Conservation (phyloP, 805 yeast genomes). For the Teunomyces cretensis region DNA sequence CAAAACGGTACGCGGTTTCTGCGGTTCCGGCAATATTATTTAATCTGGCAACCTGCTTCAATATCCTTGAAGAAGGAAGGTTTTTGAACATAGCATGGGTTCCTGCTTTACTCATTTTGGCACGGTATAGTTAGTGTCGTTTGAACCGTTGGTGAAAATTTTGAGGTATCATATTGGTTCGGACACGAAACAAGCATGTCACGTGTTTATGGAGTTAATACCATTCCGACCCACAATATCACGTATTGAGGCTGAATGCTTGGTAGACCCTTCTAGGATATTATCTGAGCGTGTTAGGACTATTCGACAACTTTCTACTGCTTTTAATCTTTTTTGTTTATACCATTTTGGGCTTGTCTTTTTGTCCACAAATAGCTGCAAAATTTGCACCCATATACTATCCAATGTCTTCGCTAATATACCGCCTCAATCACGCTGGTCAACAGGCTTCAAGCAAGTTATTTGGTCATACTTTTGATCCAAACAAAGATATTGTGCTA, state of each 20-base stretch:
- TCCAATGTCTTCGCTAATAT: background rate
- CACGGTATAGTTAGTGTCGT: background rate
- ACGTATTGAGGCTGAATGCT: background rate
- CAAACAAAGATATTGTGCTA: slow-evolving; percentile 58
- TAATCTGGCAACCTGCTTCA: slow-evolving; percentile 50
- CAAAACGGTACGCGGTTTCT: slow-evolving; percentile 33
- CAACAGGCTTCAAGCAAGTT: slow-evolving; percentile 35
- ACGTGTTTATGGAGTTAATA: background rate
- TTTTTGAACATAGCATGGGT: slow-evolving; percentile 17
- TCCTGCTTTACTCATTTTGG: slow-evolving; percentile 3
- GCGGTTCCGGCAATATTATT: slow-evolving; percentile 52
- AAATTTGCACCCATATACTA: background rate
- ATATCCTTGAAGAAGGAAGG: slow-evolving; percentile 40
- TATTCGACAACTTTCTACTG: too few relatives aligned
- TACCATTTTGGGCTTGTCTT: background rate
- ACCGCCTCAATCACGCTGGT: slow-evolving; percentile 11
- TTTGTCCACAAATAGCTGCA: background rate
- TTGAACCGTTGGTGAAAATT: background rate
- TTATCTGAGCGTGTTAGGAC: too few relatives aligned
- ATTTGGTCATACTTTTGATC: slow-evolving; percentile 54
- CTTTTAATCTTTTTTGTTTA: too few relatives aligned
- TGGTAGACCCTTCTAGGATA: too few relatives aligned
- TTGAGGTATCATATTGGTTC: background rate
- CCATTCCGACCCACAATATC: too few relatives aligned
- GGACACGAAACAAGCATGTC: background rate